Evolutionary conservation across 768 basidiomycete genomes (phyloP).

Genomic region (Lactarius quietus): DNA sequence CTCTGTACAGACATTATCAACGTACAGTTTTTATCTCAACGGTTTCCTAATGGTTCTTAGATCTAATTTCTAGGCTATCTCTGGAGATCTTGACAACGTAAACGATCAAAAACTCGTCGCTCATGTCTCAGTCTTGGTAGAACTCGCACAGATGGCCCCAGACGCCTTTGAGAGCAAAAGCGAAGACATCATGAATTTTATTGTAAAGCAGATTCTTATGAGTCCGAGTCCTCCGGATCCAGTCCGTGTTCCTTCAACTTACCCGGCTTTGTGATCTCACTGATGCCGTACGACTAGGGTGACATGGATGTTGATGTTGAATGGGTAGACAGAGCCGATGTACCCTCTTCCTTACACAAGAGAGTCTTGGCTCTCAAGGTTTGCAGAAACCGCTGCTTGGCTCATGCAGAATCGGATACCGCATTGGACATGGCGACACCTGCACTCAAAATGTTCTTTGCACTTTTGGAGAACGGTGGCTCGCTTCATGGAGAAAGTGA

Average conservation of each 20-base stretch:
- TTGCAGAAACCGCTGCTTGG: conserved; percentile 73
- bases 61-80: conserved; percentile 48
- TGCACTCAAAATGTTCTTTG: conserved; percentile 69
- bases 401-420: conserved; percentile 54
- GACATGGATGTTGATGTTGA: conserved; percentile 61
- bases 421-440: conserved; percentile 69
- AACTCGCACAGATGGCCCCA: conserved; percentile 65
- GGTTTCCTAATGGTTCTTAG: not conserved
- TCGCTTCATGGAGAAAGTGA: conserved; percentile 52
- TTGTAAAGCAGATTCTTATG: conserved; percentile 71
- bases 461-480: conserved; percentile 67
- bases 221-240: conserved; percentile 43
- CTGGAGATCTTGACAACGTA: conserved; percentile 46
- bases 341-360: conserved; percentile 57
- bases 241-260: conserved; percentile 37
- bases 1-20: conserved; percentile 56
- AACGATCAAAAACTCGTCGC: conserved; percentile 55
- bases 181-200: conserved; percentile 65
- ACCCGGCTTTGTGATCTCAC: not conserved
- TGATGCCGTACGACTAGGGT: conserved; percentile 39
- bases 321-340: conserved; percentile 69
- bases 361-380: conserved; percentile 79
- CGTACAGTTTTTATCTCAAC: conserved; percentile 40
- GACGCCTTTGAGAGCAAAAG: conserved; percentile 77
- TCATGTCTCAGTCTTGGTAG: conserved; percentile 66